Base-by-base conservation (phyloP, 441 rosid species). In the Croton laevigatus region DNA sequence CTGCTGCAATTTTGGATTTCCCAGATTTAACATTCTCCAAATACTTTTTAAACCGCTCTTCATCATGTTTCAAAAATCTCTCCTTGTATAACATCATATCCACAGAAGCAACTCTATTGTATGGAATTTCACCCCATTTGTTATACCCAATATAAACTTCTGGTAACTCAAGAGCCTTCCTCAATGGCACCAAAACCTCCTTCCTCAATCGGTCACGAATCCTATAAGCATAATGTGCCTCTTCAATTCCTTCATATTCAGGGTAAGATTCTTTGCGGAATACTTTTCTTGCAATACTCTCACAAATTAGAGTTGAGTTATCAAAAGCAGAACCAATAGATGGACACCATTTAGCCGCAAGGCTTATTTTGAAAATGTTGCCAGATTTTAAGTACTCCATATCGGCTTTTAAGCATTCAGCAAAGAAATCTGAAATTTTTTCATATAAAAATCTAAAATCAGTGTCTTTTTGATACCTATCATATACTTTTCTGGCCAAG, bases 1-100 rank as follows among this genome's bases (percentile, higher is more conserved):
- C 92, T 1, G 91, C 84, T 0, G 89, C 83, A 5, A 89, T 86
- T 72, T 78, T 93, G 3, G 79, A 72, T 69, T 83, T 81, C 19
- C 94, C 88, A 0, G 79, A 59, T 37, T 76, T 82, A 61, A 86
- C 92, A 45, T 85, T 74, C 65, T 69, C 76, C 54, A 86, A 64
- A 71, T 83, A 85, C 71, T 80, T n/a, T 0, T 22, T 8, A 59
- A 90, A 93, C 68, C 87, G 76, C 75, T 92, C 84, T 0, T 23
- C 48, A 59, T 87, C 91, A 65, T 89, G 91, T 73, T 81, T 80
- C 53, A 10, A n/a, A 64, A 90, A 86, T 51, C 59, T 65, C 44
- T 64, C 72, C 59, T 65, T 75, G 53, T 72, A 79, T 48, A 68
- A 57, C 23, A 64, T 69, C 79, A 79, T 79, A 3, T 79, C 79